Percentiles rank a stretch among this genome's conserved stretches.
Evolutionary conservation across 1,139 yeast genomes (phyloP).

Genomic region (Sugiyamaella japonica): DNA sequence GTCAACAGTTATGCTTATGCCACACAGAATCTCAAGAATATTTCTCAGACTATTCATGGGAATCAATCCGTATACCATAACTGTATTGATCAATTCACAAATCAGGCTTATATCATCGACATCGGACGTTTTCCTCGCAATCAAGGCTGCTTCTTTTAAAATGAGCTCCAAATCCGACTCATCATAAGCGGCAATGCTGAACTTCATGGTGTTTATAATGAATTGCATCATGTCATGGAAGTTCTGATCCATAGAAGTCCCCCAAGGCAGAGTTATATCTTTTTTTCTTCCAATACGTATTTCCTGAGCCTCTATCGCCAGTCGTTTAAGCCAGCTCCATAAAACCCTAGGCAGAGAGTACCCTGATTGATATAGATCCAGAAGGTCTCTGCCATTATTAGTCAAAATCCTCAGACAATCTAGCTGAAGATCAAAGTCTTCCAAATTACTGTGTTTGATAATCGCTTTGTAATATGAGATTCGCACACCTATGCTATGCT

Average conservation of each 20-base stretch:
- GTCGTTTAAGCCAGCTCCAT: slow-evolving; percentile 39
- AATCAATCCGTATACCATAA: slow-evolving; percentile 50
- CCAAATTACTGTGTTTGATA: slow-evolving; percentile 48
- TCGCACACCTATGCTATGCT: slow-evolving; percentile 48
- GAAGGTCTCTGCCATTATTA: slow-evolving; percentile 59
- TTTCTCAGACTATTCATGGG: slow-evolving; percentile 47
- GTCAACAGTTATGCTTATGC: slow-evolving; percentile 46
- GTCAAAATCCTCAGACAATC: slow-evolving; percentile 56
- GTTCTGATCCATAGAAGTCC: slow-evolving; percentile 36
- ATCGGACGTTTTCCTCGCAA: slow-evolving; percentile 50
- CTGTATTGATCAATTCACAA: slow-evolving; percentile 49
- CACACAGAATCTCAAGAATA: slow-evolving; percentile 52
- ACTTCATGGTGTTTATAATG: slow-evolving; percentile 50
- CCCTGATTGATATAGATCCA: slow-evolving; percentile 54
- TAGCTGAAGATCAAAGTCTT: slow-evolving; percentile 60
- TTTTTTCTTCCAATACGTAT: slow-evolving; percentile 33
- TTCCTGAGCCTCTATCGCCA: slow-evolving; percentile 39
- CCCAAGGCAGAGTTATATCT: slow-evolving; percentile 38
- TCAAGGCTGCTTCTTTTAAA: slow-evolving; percentile 42
- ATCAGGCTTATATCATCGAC: slow-evolving; percentile 45
- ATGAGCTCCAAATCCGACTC: slow-evolving; percentile 44
- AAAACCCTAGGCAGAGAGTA: slow-evolving; percentile 49
- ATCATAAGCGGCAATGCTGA: slow-evolving; percentile 50
- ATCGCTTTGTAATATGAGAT: slow-evolving; percentile 63
- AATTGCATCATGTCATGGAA: slow-evolving; percentile 44